A percentile compares a stretch with the other conserved stretches of the same genome.
These are phyloP conservation scores for Caloboletus inedulis DNA, from an alignment of 1,284 basidiomycete genomes.

Conservation along the genomic window DNA sequence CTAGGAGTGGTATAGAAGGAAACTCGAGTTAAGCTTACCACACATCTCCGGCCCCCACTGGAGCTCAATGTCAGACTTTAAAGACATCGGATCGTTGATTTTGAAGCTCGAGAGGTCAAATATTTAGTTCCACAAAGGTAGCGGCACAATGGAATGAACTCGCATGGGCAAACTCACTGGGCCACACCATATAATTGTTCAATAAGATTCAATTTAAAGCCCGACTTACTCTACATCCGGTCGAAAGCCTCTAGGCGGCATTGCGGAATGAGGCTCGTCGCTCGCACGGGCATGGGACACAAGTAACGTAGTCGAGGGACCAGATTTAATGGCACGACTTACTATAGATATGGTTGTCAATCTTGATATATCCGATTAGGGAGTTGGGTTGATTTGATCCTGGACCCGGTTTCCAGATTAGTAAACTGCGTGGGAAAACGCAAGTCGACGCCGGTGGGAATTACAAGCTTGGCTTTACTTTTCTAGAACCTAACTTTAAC, in stretches of 20 bases:
- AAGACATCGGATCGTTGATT: neutral
- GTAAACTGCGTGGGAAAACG: too few species aligned
- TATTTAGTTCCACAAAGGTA: neutral
- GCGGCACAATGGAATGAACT: neutral
- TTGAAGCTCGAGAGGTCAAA: neutral
- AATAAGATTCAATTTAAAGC: slow-evolving; percentile 6
- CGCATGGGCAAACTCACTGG: neutral
- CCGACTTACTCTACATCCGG: neutral
- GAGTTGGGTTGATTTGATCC: too few species aligned
- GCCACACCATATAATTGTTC: neutral
- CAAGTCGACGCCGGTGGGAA: too few species aligned
- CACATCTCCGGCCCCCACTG: slow-evolving; percentile 2
- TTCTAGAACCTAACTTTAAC: too few species aligned
- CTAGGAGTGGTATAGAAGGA: neutral
- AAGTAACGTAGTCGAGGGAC: too few species aligned
- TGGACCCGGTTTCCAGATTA: too few species aligned
- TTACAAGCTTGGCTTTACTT: too few species aligned
- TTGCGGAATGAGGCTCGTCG: neutral
- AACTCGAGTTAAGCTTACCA: slow-evolving; percentile 7
- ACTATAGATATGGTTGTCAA: too few species aligned
- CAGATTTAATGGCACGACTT: too few species aligned
- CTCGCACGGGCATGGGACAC: too few species aligned
- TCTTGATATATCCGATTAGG: too few species aligned
- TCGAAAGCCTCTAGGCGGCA: too few species aligned
- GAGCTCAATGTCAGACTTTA: neutral